phyloP scores from a whole-genome alignment of 768 basidiomycete genomes.

The Dentipellis fragilis region DNA sequence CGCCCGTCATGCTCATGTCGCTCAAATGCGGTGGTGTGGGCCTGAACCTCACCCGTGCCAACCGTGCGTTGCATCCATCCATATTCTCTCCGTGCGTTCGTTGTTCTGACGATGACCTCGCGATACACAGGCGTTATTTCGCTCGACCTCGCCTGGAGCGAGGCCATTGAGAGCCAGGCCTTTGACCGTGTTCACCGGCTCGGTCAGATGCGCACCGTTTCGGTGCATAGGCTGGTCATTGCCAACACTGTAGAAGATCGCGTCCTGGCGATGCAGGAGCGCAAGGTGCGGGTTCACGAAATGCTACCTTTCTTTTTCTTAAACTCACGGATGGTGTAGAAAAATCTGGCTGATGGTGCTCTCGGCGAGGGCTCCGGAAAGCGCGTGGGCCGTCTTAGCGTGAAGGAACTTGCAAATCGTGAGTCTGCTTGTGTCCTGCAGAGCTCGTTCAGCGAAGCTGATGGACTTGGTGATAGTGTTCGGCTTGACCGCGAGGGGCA shows the following conservation, averaged over 20 bases:
- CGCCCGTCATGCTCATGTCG: conserved; percentile 51
- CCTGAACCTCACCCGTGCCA: conserved; percentile 51
- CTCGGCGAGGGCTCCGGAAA: conserved; percentile 53
- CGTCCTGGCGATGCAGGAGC: conserved; percentile 53
- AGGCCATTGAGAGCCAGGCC: conserved; percentile 52
- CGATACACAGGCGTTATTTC: conserved; percentile 36
- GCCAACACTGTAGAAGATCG: conserved; percentile 57
- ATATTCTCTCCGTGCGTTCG: background rate
- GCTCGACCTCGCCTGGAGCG: conserved; percentile 55
- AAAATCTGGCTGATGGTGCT: conserved; percentile 48
- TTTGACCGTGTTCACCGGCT: conserved; percentile 34
- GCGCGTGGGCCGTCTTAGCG: conserved; percentile 37
- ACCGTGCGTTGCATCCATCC: conserved; percentile 23
- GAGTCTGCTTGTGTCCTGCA: background rate
- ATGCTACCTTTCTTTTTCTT: no score
- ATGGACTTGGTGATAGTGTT: background rate
- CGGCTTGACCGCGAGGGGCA: background rate
- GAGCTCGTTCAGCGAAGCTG: no score
- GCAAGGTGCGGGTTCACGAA: conserved; percentile 32
- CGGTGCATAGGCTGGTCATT: conserved; percentile 48
- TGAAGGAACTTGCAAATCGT: background rate
- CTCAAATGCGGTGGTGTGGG: conserved; percentile 52
- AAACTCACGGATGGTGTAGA: conserved; percentile 14
- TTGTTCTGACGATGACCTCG: background rate
- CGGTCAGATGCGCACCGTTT: conserved; percentile 42